Base-by-base conservation (phyloP, 371 early-diverging fungal genomes). In the Syncephalastrum monosporum region DNA sequence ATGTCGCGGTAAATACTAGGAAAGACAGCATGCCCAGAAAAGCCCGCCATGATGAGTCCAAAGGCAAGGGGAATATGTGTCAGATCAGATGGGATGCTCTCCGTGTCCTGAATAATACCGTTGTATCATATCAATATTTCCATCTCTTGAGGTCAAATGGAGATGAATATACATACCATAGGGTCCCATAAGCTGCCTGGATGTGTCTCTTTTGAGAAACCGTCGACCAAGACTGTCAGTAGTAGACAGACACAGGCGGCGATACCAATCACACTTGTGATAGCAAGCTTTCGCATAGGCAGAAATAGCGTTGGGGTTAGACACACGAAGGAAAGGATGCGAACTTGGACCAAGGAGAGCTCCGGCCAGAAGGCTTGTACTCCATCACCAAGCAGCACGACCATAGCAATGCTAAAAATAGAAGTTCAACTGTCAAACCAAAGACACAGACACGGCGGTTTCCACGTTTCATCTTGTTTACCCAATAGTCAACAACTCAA, bases 1-100 rank as follows among this genome's bases (percentile, higher is more conserved):
- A 90, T 80, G 53, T 90, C 91, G 3, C 77, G 68, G 61, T 86
- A 85, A 14, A 88, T 77, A 10, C 65, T 65, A 13, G 90, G 86
- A 53, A 85, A 82, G 1, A 85, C 82, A 5, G 83, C 81, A 64
- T 87, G 87, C n/a, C 84, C 84, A 15, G 67, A 55, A 50, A 64
- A 74, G 1, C 74, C 74, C 38, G 69, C 67, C 72, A 72, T 68
- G 24, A 68, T 63, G 5, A 68, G 53, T 17, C 68, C 71, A 53
- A 63, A 72, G 17, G 65, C 57, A 23, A 65, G 63, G 43, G 72
- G 67, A 16, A 65, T 42, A 42, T 53, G 56, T 53, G 43, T 46
- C 42, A 53, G 49, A 33, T 67, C 45, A 27, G 64, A 42, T 53
- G 70, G 66, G 42, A 64, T 43, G 12, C 59, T 14, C 38, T 61